Conservation (phyloP, 2,329 filamentous ascomycete species). For the Macrophomina tecta region DNA sequence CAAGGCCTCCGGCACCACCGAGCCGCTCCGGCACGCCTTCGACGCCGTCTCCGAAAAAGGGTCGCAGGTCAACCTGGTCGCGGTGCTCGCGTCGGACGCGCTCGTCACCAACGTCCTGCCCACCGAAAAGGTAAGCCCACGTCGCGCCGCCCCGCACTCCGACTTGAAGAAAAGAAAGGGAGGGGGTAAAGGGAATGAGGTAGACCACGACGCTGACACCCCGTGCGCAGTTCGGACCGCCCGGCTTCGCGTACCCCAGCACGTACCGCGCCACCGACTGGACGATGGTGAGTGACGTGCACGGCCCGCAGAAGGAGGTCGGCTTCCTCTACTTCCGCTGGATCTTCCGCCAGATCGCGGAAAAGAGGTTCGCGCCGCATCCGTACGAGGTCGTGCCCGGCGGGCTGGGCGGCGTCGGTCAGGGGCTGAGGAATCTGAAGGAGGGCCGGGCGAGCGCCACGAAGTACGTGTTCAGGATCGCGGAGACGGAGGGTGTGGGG, state of each 20-base stretch:
- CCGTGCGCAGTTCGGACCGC: slow-evolving; percentile 1
- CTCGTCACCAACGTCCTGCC: slow-evolving; percentile 52
- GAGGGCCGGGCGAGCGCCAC: slow-evolving; percentile 66
- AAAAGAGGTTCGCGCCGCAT: slow-evolving; percentile 59
- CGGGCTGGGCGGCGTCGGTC: slow-evolving; percentile 61
- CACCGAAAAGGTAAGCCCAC: neutral
- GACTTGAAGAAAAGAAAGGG: no score
- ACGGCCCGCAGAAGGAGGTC: slow-evolving; percentile 47
- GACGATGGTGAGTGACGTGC: slow-evolving; percentile 47
- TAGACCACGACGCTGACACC: no score
- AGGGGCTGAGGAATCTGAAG: slow-evolving; percentile 61
- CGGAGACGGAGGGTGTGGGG: slow-evolving; percentile 49
- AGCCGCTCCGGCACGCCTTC: slow-evolving; percentile 58
- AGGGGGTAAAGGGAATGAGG: no score
- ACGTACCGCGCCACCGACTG: slow-evolving; percentile 42
- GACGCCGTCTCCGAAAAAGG: slow-evolving; percentile 65
- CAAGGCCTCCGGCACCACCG: slow-evolving; percentile 38
- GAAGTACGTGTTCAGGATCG: slow-evolving; percentile 68
- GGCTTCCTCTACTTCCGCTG: slow-evolving; percentile 54
- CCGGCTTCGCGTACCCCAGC: slow-evolving; percentile 49
- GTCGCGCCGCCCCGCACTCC: no score
- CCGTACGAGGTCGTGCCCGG: slow-evolving; percentile 60
- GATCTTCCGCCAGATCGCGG: slow-evolving; percentile 53
- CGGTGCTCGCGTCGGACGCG: slow-evolving; percentile 45
- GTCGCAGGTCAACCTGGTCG: slow-evolving; percentile 48